phyloP scores from a whole-genome alignment of 148 eudicot species.

The Tetragonia tetragonoides region DNA sequence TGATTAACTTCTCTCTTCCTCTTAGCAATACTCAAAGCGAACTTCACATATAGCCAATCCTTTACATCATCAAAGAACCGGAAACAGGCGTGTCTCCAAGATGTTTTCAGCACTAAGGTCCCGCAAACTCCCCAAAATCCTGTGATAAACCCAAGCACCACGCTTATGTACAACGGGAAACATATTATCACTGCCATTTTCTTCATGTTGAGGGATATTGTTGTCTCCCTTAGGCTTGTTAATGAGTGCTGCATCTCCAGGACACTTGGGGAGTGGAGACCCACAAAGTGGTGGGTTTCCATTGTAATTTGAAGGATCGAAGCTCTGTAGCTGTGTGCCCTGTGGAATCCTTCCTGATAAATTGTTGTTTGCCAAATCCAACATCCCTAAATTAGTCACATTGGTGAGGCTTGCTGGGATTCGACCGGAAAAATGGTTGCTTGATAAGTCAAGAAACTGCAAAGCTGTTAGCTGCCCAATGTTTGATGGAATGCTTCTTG shows the following conservation, averaged over 20 bases:
- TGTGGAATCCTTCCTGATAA: conserved; percentile 5
- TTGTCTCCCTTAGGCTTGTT: background rate
- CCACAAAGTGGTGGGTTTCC: conserved; percentile 24
- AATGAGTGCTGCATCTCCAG: background rate
- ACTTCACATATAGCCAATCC: background rate
- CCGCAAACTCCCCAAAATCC: background rate
- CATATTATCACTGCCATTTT: background rate
- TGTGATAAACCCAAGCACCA: background rate
- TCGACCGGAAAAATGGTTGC: conserved; percentile 12
- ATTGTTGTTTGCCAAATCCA: background rate
- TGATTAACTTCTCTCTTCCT: background rate
- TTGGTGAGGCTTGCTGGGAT: conserved; percentile 17
- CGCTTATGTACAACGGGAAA: background rate
- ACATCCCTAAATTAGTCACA: background rate
- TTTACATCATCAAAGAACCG: background rate
- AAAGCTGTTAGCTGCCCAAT: conserved; percentile 1
- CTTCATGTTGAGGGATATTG: background rate
- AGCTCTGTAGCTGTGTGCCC: conserved; percentile 3
- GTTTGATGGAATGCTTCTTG: background rate
- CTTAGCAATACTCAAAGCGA: background rate
- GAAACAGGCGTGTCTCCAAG: background rate
- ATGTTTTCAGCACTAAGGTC: background rate
- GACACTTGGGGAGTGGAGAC: conserved; percentile 14
- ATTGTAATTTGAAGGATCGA: conserved; percentile 5
- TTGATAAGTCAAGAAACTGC: conserved; percentile 20